A percentile compares a stretch with the other conserved stretches of the same genome.
phyloP scores from a whole-genome alignment of 495 filamentous ascomycete species.

The Cercophora sp. region DNA sequence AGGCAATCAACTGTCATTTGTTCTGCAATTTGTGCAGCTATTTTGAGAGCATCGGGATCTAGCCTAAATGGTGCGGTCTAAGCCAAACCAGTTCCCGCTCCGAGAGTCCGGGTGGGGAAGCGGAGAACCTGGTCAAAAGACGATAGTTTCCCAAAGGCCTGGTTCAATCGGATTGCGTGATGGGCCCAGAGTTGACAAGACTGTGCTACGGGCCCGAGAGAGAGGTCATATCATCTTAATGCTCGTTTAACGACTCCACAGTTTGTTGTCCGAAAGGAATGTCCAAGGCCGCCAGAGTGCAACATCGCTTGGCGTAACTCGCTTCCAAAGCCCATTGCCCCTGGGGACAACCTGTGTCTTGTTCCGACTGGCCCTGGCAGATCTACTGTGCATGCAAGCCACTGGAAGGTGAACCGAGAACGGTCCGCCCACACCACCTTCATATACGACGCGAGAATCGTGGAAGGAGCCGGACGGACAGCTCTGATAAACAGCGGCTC shows the following conservation, averaged over 20 bases:
- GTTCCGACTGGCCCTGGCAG: background rate
- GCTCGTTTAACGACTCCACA: too few species aligned
- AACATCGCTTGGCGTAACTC: slow-evolving; percentile 1
- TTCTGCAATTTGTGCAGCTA: too few species aligned
- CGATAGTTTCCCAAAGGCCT: slow-evolving; percentile 4
- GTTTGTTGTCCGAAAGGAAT: background rate
- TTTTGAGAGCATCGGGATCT: background rate
- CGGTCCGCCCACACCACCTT: background rate
- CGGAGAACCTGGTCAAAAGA: slow-evolving; percentile 10
- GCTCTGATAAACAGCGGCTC: too few species aligned
- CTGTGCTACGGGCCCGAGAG: background rate
- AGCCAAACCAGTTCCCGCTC: background rate
- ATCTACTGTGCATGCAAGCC: background rate
- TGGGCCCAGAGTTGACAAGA: background rate
- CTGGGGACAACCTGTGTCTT: background rate
- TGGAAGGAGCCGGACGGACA: too few species aligned
- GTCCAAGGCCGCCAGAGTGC: too few species aligned
- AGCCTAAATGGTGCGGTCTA: background rate
- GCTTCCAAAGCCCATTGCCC: background rate
- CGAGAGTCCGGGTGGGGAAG: background rate
- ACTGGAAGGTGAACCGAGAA: background rate
- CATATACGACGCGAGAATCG: slow-evolving; percentile 1
- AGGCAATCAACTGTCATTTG: too few species aligned
- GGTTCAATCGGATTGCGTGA: slow-evolving; percentile 5
- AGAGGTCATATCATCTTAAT: background rate